Evolutionary conservation across 2,329 filamentous ascomycete species (phyloP), one percentile per base, ranked within the genome.

Genomic region (Aaosphaeria pasadenensis): DNA sequence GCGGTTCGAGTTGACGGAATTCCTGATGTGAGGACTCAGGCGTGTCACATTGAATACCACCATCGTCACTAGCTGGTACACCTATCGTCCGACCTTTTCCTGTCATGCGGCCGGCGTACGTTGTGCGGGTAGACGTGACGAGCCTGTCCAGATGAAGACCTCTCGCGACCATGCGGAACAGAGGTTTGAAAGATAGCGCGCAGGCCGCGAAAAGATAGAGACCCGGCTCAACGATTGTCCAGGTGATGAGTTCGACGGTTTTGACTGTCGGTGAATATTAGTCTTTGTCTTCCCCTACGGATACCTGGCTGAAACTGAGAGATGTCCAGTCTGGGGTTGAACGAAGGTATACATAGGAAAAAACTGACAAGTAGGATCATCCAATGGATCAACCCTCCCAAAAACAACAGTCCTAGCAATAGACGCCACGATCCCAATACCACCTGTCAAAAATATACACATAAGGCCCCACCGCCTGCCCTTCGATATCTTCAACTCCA

Each of bases 361-460:
- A 9, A 17, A 42, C 56, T 43, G 46, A 60, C 60, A 62, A 4
- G 61, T 60, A 6, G 52, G 42, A 30, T 64, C 62, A n/a, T 44
- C 49, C 2, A 56, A 42, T 6, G 50, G 51, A 2, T 56, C 32
- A 6, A 49, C 59, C 1, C 39, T 33, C 6, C 48, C 42, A 41
- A 63, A 63, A 2, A 62, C 53, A 5, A 56, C 42, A 1, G 56
- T 61, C n/a, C 62, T 57, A 4, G 61, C 39, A 17, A 62, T 56
- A 5, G 60, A 62, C 3, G 57, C 58, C 28, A 63, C 31, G 39
- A 61, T 59, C 7, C 60, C 60, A 17, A 61, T 42, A 39, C 61
- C 62, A n/a, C 62, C 60, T 1, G 53, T 57, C n/a, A 63, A 39
- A 42, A 64, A 64, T 11, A 63, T 63, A 11, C 62, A 40, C 9